Evolutionary conservation across 164 flowering plant genomes (phyloP), one percentile per base, ranked within the genome.

Genomic region (Liquidambar formosana): DNA sequence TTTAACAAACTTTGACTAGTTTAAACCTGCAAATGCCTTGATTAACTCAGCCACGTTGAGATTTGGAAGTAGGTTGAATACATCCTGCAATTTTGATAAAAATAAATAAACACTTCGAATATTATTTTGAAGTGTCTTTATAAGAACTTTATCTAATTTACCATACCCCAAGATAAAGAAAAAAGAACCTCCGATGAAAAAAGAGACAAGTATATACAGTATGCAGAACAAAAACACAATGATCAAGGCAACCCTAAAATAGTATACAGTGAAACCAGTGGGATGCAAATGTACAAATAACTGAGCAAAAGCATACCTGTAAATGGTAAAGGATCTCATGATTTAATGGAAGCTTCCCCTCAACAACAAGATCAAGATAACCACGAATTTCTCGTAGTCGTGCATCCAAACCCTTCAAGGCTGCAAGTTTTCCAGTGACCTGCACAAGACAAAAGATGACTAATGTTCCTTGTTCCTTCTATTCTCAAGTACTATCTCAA

Each of bases 301-400:
- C 14, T 16, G 19, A 4, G 53, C 9, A 45, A 43, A 26, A 59
- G 13, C 6, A 46, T 18, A 89, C 97, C 91, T 95, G 99, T 52
- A 95, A 75, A 81, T 95, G 97, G 82, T 90, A 93, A 61, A 94
- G 77, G 57, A 94, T 94, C 82, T 92, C 98, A 75, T 94, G 97
- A 70, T 93, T 95, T 57, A 95, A 45, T 12, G 99, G 99, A 23
- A 95, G 89, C 73, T 89, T 91, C 76, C 80, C 95, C 19, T 89
- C 95, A 77, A 96, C 75, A 25, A 96, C 98, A 79, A 88, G 88
- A 28, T 93, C 96, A 45, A 96, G 85, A 78, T 96, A 96, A 69
- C 85, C 76, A 10, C 91, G 86, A 48, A 96, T 96, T 76, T 93
- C 99, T 62, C 82, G 70, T 13, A 96, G 84, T 28, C 98, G 84